Evolutionary conservation across 208 protist species (phyloP), one percentile per base, ranked within the genome.

Genomic region (Angomonas deanei): DNA sequence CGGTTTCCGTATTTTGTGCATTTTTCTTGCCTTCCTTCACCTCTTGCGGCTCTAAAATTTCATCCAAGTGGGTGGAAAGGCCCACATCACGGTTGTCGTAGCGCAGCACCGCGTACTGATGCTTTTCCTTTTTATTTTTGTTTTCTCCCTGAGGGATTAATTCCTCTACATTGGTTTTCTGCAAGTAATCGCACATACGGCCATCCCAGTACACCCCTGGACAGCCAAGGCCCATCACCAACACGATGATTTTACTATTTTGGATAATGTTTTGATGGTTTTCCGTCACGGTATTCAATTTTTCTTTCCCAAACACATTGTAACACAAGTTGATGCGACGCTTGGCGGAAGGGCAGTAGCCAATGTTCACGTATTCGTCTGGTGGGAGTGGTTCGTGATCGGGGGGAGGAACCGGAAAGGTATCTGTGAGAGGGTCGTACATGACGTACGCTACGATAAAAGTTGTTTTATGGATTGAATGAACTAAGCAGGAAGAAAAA

Each of bases 81-180:
- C 87, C 87, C 4, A 83, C 67, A 60, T 91, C 83, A 21, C 87
- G 70, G 64, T 91, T 86, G 70, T 93, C 87, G 47, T 80, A 91
- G 30, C 87, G 87, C 15, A 93, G 73, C 15, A 91, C 83, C 33
- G 66, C 66, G 64, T 74, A 88, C 13, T 73, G 72, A 0, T 72
- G n/a, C 23, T 26, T 26, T 10, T n/a, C 34, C 11, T 42, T 42
- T n/a, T 42, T 42, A 42, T 42, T 42, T n/a, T 42, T 42, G 8
- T 8, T 15, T 42, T 42, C 36, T 42, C 36, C 36, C 36, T 42
- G 8, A 8, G 8, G 11, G 36, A 42, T 42, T 42, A 42, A 15
- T 42, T 15, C 36, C 36, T 15, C 36, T 8, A n/a, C 36, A 8
- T 42, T 15, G n/a, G 8, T 17, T 5, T 53, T 8, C 47, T 26